Percentiles rank a stretch among this genome's conserved stretches.
Conservation (phyloP, 2,329 filamentous ascomycete species). For the Phyllosticta capitalensis region DNA sequence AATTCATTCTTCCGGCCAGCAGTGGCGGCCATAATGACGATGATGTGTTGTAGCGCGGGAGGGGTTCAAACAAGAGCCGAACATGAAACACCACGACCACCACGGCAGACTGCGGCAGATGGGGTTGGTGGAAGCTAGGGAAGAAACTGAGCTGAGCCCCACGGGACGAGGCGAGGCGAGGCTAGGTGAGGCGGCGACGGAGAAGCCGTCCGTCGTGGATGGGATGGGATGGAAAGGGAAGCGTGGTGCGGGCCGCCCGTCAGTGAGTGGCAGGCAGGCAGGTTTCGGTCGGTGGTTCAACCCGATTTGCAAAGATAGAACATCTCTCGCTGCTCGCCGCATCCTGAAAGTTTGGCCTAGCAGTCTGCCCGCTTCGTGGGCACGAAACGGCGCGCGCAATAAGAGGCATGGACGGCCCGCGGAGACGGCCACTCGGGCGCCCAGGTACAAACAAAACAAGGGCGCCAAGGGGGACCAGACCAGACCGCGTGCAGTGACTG, state of each 20-base stretch:
- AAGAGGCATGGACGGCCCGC: no score
- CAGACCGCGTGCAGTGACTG: background rate
- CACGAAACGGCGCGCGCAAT: background rate
- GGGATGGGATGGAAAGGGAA: background rate
- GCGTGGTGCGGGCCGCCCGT: background rate
- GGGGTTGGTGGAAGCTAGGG: no score
- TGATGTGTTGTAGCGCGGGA: background rate
- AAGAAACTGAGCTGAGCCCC: background rate
- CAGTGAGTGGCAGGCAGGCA: background rate
- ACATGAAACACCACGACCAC: background rate
- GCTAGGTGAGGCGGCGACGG: background rate
- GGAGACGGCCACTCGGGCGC: background rate
- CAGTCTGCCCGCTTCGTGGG: background rate
- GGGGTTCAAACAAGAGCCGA: background rate
- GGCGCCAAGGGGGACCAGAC: background rate
- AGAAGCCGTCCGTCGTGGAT: background rate
- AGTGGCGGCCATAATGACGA: background rate
- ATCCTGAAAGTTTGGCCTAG: no score
- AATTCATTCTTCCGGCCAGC: no score
- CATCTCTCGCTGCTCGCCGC: background rate
- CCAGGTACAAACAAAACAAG: background rate
- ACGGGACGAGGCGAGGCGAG: background rate
- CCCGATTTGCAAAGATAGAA: background rate
- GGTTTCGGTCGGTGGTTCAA: background rate
- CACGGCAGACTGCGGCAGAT: background rate